phyloP scores from a whole-genome alignment of 2,329 filamentous ascomycete genomes.

The Bipolaris victoriae region DNA sequence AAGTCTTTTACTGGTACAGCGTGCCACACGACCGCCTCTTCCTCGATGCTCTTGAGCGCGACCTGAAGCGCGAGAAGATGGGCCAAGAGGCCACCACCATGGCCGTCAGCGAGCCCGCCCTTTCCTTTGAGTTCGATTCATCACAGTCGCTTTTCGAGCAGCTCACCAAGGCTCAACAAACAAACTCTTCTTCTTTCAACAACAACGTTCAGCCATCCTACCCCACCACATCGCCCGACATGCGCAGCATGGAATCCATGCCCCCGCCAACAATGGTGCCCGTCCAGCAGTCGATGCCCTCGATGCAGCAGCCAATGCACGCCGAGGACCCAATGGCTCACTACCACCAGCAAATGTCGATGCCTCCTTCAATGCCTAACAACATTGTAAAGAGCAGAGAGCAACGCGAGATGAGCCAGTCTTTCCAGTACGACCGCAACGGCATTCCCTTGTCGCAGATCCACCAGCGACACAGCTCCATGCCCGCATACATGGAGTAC shows the following conservation, averaged over 20 bases:
- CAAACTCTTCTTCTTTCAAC: conserved; percentile 95
- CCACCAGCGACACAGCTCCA: conserved; percentile 95
- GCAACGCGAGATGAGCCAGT: conserved; percentile 75
- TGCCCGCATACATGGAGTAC: conserved; percentile 98
- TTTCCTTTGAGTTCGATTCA: conserved; percentile 99
- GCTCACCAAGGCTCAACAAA: conserved; percentile 98
- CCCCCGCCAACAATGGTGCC: conserved; percentile 85
- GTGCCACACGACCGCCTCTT: conserved; percentile 97
- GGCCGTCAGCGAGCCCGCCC: conserved; percentile 92
- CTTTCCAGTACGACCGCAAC: conserved; percentile 89
- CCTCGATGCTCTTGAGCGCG: conserved; percentile 94
- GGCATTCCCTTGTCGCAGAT: conserved; percentile 81
- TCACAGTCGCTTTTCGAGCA: conserved; percentile 99
- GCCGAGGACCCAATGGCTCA: conserved; percentile 72
- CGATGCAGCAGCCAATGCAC: conserved; percentile 58
- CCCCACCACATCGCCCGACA: conserved; percentile 85
- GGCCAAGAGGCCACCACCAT: conserved; percentile 96
- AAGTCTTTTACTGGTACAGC: conserved; percentile 99
- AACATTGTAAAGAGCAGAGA: conserved; percentile 82
- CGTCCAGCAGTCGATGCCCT: conserved; percentile 32
- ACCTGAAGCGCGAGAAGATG: conserved; percentile 99
- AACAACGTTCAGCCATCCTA: conserved; percentile 69
- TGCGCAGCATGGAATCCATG: conserved; percentile 93
- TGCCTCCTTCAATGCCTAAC: conserved; percentile 74
- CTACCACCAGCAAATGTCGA: conserved; percentile 74